These are phyloP conservation scores for Artomyces pyxidatus DNA, from an alignment of 768 basidiomycete genomes.

Conservation along the genomic window DNA sequence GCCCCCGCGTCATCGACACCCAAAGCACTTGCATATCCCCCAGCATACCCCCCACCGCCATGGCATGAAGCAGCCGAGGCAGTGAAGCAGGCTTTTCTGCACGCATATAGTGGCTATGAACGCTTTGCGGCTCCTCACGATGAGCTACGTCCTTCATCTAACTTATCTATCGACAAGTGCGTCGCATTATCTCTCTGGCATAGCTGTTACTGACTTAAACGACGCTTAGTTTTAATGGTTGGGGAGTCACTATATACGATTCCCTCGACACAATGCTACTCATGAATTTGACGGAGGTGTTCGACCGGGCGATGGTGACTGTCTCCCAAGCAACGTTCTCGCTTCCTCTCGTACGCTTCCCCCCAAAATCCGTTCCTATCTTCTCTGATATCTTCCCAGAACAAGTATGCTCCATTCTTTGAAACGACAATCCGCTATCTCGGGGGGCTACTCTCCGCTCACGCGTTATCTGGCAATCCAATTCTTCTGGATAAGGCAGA, in stretches of 20 bases:
- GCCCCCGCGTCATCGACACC: not conserved
- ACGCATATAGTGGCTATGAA: constrained; percentile 64
- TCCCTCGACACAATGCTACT: constrained; percentile 80
- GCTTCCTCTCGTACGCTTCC: constrained; percentile 30
- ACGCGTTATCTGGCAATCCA: constrained; percentile 60
- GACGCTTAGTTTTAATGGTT: constrained; percentile 57
- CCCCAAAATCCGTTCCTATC: not conserved
- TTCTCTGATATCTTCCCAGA: not conserved
- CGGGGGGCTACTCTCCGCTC: constrained; percentile 82
- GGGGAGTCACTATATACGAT: constrained; percentile 73
- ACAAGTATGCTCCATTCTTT: not conserved
- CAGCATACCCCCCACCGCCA: constrained; percentile 16
- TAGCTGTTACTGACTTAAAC: not conserved
- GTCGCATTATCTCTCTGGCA: constrained; percentile 10
- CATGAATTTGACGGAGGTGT: constrained; percentile 68
- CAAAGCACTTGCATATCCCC: not conserved
- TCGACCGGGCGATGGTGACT: constrained; percentile 49
- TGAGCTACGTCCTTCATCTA: constrained; percentile 50
- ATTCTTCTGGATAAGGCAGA: constrained; percentile 60
- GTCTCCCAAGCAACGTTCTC: constrained; percentile 41
- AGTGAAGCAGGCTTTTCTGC: constrained; percentile 55
- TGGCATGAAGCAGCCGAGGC: constrained; percentile 48
- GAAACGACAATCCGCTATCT: constrained; percentile 89
- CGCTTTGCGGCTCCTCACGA: constrained; percentile 53
- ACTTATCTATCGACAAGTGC: constrained; percentile 40